Evolutionary conservation across 345 rosid genomes (phyloP), one percentile per base, ranked within the genome.

Genomic region (Salix viminalis): DNA sequence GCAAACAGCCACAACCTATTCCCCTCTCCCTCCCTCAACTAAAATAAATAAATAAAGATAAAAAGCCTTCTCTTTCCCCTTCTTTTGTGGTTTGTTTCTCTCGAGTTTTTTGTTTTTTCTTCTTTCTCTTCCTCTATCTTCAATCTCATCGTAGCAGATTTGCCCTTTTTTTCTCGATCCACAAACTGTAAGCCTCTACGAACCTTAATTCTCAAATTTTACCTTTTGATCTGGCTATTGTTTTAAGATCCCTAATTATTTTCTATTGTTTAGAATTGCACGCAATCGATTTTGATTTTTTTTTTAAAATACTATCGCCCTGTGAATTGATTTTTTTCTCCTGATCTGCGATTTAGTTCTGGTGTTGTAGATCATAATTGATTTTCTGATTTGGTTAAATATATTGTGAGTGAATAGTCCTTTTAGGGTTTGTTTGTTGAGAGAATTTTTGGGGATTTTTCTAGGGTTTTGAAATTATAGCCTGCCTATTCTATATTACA

Each of bases 111-210:
- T 48, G 13, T 71, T 42, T 62, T 9, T 64, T 73, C 65, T 72
- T 54, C 65, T 18, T 76, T 70, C 75, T 54, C 34, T 13, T 6
- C 62, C 21, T 10, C 39, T 58, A 5, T 72, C 75, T 67, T 36
- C 82, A 79, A 80, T 79, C 89, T 87, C 84, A 81, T 82, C 82
- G 76, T 83, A 86, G 39, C 82, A 78, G 81, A 87, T 69, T 83
- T 67, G 75, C 74, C 42, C 64, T 75, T 79, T 69, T 65, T 56
- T n/a, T 74, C 50, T 78, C 85, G 83, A 83, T 85, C 82, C 79
- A 60, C 26, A 26, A 66, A 77, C 84, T 77, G 92, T 89, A 79
- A 78, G 93, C 79, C 70, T 67, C 56, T 42, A 19, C 28, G 7
- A 28, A 65, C 87, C 81, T 84, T 81, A 73, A 67, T 48, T 70